Evolutionary conservation across 345 rosid genomes (phyloP), one percentile per base, ranked within the genome.

Genomic region (Geranium brycei): DNA sequence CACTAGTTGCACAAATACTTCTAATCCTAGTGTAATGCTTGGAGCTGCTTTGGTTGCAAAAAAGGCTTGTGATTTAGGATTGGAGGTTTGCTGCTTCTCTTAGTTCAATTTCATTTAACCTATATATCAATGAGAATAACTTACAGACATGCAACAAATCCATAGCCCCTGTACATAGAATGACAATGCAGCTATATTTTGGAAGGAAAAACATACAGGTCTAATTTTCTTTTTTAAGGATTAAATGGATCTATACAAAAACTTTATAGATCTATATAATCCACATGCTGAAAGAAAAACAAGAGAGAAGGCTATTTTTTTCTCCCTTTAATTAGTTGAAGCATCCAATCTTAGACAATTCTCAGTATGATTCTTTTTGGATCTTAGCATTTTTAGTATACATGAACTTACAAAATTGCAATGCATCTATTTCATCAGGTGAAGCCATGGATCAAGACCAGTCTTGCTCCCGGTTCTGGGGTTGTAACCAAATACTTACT

Each of bases 381-480:
- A 58, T 58, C 60, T 58, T 18, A 17, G 10, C 18, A 11, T 57
- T n/a, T 17, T 58, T 58, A 17, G 17, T 17, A 58, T 58, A 7
- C 17, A 58, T 32, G 41, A 17, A 53, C 16, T 40, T 53, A 17
- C 31, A 15, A 23, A 23, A 17, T 13, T 60, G 58, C 55, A 7
- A 30, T 59, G 7, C 3, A 14, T 56, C 31, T 59, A 61, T 7
- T 35, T 75, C 64, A 35, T 69, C 85, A 87, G 95, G 95, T 87
- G 57, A 89, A 85, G 72, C 95, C 95, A 62, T 89, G 96, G 96
- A 64, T 80, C 60, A 89, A 91, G 73, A 89, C 96, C 15, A 91
- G 96, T 75, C 95, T 91, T 71, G 98, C 98, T 61, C 96, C 96
- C 3, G 95, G 98, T 35, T 91, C 98, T 70, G 95, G 98, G 63